These are phyloP conservation scores for Cladosporium halotolerans DNA, from an alignment of 2,329 filamentous ascomycete species.

Conservation along the genomic window DNA sequence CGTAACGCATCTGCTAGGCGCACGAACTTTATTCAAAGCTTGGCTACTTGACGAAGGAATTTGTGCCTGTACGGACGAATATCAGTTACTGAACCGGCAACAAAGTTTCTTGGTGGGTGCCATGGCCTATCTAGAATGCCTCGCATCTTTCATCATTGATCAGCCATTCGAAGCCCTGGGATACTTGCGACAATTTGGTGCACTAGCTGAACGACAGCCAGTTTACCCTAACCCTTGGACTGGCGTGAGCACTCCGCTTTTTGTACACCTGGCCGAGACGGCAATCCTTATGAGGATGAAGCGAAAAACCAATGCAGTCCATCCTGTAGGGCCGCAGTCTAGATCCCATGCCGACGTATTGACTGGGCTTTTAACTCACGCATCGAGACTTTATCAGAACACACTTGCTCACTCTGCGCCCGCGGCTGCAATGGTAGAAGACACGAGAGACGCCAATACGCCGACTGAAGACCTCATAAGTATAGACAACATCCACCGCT, in stretches of 20 bases:
- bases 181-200: conserved; percentile 10
- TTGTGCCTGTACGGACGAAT: neutral
- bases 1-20: conserved; percentile 13
- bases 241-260: conserved; percentile 12
- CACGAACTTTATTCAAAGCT: conserved; percentile 13
- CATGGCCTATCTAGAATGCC: conserved; percentile 16
- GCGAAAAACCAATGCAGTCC: neutral
- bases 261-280: conserved; percentile 13
- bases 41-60: conserved; percentile 5
- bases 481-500: conserved; percentile 13
- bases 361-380: neutral
- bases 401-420: neutral
- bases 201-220: conserved; percentile 8
- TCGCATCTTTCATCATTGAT: conserved; percentile 14
- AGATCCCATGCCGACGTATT: neutral
- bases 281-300: conserved; percentile 13
- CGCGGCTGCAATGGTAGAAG: conserved; percentile 1
- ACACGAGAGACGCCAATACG: conserved; percentile 13
- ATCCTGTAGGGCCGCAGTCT: neutral
- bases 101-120: conserved; percentile 16
- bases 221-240: conserved; percentile 15
- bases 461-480: conserved; percentile 13
- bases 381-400: neutral
- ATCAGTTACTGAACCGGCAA: conserved; percentile 10
- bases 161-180: conserved; percentile 9